Evolutionary conservation across 345 rosid genomes (phyloP).

Genomic region (Heritiera fomes): DNA sequence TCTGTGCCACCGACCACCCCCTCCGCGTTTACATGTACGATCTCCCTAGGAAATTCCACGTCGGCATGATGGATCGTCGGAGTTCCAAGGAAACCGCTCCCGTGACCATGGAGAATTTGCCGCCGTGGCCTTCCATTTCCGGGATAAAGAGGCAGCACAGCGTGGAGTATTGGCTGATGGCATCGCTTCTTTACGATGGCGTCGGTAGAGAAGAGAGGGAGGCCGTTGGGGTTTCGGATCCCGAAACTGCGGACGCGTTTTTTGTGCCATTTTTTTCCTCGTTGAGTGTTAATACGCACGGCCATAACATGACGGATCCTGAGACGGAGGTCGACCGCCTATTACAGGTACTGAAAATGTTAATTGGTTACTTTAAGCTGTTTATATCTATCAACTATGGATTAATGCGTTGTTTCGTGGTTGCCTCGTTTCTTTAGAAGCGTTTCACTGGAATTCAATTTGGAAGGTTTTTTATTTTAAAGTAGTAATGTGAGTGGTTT

Average conservation of each 20-base stretch:
- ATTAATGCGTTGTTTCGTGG: background rate
- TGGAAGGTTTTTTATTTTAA: background rate
- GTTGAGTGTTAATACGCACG: constrained; percentile 84
- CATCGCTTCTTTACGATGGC: constrained; percentile 61
- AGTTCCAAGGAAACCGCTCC: constrained; percentile 43
- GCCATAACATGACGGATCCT: constrained; percentile 94
- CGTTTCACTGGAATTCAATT: background rate
- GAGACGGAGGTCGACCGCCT: constrained; percentile 79
- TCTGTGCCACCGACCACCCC: constrained; percentile 37
- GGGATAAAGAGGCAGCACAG: constrained; percentile 83
- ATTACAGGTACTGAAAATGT: constrained; percentile 59
- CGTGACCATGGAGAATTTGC: constrained; percentile 58
- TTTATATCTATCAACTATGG: no score
- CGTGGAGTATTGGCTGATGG: constrained; percentile 97
- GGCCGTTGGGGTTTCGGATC: constrained; percentile 92
- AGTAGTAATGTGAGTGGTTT: background rate
- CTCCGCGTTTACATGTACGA: constrained; percentile 89
- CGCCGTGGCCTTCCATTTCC: constrained; percentile 64
- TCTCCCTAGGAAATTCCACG: constrained; percentile 78
- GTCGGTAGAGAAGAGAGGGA: constrained; percentile 40
- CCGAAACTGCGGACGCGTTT: constrained; percentile 81
- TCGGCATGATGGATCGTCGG: constrained; percentile 67
- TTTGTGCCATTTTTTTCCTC: constrained; percentile 95
- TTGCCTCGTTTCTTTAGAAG: background rate
- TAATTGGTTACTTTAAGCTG: background rate